phyloP scores from a whole-genome alignment of 1,284 basidiomycete species.

The Ganoderma lingzhi region DNA sequence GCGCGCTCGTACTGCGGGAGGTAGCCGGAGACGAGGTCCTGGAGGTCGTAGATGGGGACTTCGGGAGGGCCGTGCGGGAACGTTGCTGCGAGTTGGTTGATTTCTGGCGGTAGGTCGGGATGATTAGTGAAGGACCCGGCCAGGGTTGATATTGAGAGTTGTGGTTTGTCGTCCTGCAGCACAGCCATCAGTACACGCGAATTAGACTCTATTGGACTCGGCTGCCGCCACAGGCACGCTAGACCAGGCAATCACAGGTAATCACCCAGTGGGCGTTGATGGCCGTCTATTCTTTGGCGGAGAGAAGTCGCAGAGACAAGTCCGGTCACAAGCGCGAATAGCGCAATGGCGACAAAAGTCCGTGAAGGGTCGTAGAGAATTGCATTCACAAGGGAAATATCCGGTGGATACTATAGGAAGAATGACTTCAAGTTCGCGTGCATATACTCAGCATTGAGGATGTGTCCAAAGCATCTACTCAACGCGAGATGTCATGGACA shows the following conservation, averaged over 20 bases:
- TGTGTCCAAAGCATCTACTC: neutral
- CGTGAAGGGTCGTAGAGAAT: neutral
- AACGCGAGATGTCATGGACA: neutral
- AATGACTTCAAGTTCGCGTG: neutral
- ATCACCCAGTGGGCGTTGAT: too few species aligned
- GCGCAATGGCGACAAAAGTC: too few species aligned
- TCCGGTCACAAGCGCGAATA: too few species aligned
- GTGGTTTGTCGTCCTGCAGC: constrained; percentile 33
- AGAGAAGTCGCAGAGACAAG: too few species aligned
- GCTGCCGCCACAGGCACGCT: neutral
- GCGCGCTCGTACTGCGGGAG: constrained; percentile 68
- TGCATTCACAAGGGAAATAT: neutral
- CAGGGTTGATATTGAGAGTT: constrained; percentile 16
- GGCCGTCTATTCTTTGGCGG: too few species aligned
- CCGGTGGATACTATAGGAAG: neutral
- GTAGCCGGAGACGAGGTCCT: constrained; percentile 54
- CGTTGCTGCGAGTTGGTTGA: constrained; percentile 56
- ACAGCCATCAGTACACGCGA: constrained; percentile 2
- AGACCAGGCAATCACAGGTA: neutral
- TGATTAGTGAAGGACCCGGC: constrained; percentile 10
- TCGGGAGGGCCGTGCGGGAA: constrained; percentile 59
- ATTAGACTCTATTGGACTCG: neutral
- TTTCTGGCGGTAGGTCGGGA: constrained; percentile 36
- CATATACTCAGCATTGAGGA: neutral
- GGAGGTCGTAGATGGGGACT: constrained; percentile 44